These are phyloP conservation scores for Purpureocillium lavendulum DNA, from an alignment of 2,329 filamentous ascomycete genomes.

Conservation along the genomic window DNA sequence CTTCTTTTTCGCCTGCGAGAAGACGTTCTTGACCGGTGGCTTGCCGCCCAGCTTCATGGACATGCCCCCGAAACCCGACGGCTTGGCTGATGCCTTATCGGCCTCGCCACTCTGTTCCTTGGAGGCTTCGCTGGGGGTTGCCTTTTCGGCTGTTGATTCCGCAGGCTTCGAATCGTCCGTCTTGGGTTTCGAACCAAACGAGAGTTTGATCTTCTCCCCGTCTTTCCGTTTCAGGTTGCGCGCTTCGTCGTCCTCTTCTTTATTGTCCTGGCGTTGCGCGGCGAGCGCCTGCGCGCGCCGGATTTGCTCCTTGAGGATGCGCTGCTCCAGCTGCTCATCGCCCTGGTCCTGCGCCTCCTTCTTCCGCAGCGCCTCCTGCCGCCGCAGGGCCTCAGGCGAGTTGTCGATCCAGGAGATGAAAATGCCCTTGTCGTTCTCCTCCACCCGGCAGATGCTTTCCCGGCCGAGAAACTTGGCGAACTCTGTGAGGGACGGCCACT, in stretches of 20 bases:
- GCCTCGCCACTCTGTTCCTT: slow-evolving; percentile 6
- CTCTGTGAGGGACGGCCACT: slow-evolving; percentile 81
- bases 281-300: slow-evolving; percentile 55
- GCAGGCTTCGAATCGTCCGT: slow-evolving; percentile 4
- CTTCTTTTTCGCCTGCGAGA: slow-evolving; percentile 60
- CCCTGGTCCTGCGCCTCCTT: slow-evolving; percentile 84
- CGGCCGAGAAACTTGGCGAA: slow-evolving; percentile 81
- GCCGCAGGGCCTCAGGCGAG: slow-evolving; percentile 71
- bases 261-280: slow-evolving; percentile 30
- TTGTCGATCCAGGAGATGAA: slow-evolving; percentile 89
- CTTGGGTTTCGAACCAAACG: slow-evolving; percentile 45
- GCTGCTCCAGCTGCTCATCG: slow-evolving; percentile 83
- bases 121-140: slow-evolving; percentile 8
- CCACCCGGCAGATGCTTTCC: slow-evolving; percentile 81
- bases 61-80: slow-evolving; percentile 29
- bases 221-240: slow-evolving; percentile 51
- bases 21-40: slow-evolving; percentile 69
- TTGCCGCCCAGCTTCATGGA: slow-evolving; percentile 59
- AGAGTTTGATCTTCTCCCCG: slow-evolving; percentile 69
- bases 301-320: slow-evolving; percentile 76
- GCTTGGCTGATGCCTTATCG: slow-evolving; percentile 18
- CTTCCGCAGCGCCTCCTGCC: slow-evolving; percentile 71
- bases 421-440: slow-evolving; percentile 80
- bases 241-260: slow-evolving; percentile 31
- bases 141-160: slow-evolving; percentile 11